Evolutionary conservation across 2,329 filamentous ascomycete species (phyloP), one percentile per base, ranked within the genome.

Genomic region (Coleophoma crateriformis): DNA sequence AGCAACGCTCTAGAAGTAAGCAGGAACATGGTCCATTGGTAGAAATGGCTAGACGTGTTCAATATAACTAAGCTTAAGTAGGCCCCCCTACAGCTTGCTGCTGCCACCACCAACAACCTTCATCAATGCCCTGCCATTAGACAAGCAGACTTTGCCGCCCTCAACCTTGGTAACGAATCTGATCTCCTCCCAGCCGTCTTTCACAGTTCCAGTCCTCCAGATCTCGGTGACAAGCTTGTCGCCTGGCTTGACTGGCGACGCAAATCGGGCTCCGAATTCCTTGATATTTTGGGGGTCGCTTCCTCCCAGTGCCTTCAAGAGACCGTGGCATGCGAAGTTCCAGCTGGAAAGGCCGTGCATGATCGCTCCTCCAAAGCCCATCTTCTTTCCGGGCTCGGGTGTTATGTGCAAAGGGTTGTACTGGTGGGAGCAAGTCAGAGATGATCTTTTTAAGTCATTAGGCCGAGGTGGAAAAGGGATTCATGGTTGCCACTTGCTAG

Each of bases 361-460:
- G 68, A 96, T 96, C 59, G 82, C 76, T 33, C 90, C 90, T 27
- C 89, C 88, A 59, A 95, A 96, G 52, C 91, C 90, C 88, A 96
- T 95, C 72, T 90, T 86, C 69, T 81, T 71, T 53, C 90, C 90
- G 0, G 90, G 88, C 70, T 90, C 88, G 12, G 90, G 90, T 15
- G 87, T 88, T 7, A 89, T 90, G 66, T 96, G 90, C 34, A 96
- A 82, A 27, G 90, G 91, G 73, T 96, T 96, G 71, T 96, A 96
- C 27, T 27, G 27, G 27, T 7, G 5, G 7, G 27, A 27, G 27
- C 27, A 27, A 27, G 27, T 27, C 27, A 27, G 27, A 3, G 27
- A 7, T 27, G 27, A 27, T 27, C 3, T 27, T 4, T 27, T 27
- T 7, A 27, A 27, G 8, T 27, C 8, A 27, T 27, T 10, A 27